Percentiles rank a stretch among this genome's conserved stretches.
These are phyloP conservation scores for Termitomyces sp. DNA, from an alignment of 768 basidiomycete species.

Conservation along the genomic window DNA sequence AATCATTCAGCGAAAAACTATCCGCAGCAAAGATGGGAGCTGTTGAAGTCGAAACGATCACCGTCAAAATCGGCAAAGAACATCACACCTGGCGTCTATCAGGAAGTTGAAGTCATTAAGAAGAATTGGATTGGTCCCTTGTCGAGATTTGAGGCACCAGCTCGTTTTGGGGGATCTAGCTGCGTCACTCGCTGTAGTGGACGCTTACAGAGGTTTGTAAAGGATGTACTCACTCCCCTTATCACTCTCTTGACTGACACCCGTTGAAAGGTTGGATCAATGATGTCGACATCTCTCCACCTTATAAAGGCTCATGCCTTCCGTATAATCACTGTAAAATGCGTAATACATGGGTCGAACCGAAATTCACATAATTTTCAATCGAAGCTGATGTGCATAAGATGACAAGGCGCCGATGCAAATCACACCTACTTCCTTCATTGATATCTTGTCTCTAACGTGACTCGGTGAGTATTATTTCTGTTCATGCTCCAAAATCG, in stretches of 20 bases:
- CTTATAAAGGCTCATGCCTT: neutral
- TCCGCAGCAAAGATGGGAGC: slow-evolving; percentile 40
- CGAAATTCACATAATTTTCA: too few relatives aligned
- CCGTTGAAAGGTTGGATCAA: neutral
- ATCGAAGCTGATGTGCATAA: too few relatives aligned
- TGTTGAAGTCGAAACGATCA: slow-evolving; percentile 53
- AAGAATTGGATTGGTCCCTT: neutral
- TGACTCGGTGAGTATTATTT: too few relatives aligned
- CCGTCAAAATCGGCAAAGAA: slow-evolving; percentile 71
- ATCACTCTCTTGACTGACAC: neutral
- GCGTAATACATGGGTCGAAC: too few relatives aligned
- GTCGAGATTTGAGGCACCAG: neutral
- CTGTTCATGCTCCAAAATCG: too few relatives aligned
- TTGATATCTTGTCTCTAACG: too few relatives aligned
- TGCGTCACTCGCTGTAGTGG: neutral
- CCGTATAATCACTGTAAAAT: neutral
- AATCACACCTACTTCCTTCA: too few relatives aligned
- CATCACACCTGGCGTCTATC: slow-evolving; percentile 42
- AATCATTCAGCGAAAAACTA: slow-evolving; percentile 38
- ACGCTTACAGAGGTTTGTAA: neutral
- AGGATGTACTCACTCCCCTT: neutral
- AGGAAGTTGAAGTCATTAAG: slow-evolving; percentile 18
- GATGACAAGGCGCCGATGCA: too few relatives aligned
- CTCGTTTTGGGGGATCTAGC: neutral
- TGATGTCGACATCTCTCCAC: neutral